These are phyloP conservation scores for Mycena rebaudengoi DNA, from an alignment of 768 basidiomycete genomes.

Conservation along the genomic window DNA sequence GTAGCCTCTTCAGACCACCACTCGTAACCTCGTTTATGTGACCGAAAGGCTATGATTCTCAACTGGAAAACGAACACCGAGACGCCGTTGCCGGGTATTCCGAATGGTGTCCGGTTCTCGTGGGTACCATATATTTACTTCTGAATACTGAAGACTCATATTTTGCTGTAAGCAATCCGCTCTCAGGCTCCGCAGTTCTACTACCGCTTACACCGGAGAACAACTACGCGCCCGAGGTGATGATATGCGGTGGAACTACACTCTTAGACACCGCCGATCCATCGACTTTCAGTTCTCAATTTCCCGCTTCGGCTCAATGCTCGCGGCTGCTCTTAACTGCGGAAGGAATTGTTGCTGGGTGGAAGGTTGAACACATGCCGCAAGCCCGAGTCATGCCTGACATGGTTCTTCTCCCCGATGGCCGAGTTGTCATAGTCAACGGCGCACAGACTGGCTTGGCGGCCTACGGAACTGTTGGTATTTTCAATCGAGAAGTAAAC, in stretches of 20 bases:
- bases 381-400: constrained; percentile 43
- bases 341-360: constrained; percentile 44
- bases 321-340: too few relatives aligned
- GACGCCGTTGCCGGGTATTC: constrained; percentile 38
- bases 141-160: too few relatives aligned
- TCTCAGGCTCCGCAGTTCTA: too few relatives aligned
- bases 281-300: constrained; percentile 28
- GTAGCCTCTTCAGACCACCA: too few relatives aligned
- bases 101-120: constrained; percentile 41
- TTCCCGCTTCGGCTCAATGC: constrained; percentile 41
- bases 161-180: too few relatives aligned
- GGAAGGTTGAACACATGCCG: constrained; percentile 43
- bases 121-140: background rate
- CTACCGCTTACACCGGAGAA: too few relatives aligned
- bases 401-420: constrained; percentile 41
- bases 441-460: constrained; percentile 50
- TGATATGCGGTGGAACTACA: too few relatives aligned
- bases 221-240: too few relatives aligned
- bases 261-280: constrained; percentile 22
- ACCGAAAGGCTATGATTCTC: constrained; percentile 44
- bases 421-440: constrained; percentile 46
- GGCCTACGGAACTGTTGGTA: too few relatives aligned
- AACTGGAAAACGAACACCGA: constrained; percentile 43
- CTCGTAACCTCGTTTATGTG: too few relatives aligned
- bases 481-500: too few relatives aligned